These are phyloP conservation scores for Gossypium schwendimanii DNA, from an alignment of 441 rosid species.

Conservation along the genomic window DNA sequence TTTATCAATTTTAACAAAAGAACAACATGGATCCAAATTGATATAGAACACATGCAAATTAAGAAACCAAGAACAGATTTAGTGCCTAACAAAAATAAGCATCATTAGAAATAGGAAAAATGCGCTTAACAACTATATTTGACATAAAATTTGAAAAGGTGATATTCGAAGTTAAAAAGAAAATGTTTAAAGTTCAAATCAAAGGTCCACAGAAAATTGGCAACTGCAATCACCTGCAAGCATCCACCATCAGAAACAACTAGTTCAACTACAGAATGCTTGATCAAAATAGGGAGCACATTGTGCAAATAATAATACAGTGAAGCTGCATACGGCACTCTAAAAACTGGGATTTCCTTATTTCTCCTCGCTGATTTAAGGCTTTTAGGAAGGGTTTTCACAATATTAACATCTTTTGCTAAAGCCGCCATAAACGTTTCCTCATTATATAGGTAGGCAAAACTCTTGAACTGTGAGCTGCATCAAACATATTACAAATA, in stretches of 20 bases:
- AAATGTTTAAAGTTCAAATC: constrained; percentile 3
- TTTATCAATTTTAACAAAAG: neutral
- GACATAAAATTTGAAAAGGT: neutral
- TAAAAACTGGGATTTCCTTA: constrained; percentile 79
- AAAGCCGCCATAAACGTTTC: constrained; percentile 79
- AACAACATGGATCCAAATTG: neutral
- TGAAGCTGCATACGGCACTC: constrained; percentile 63
- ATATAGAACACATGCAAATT: neutral
- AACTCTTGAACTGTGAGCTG: constrained; percentile 98
- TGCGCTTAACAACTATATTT: neutral
- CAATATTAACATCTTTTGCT: constrained; percentile 55
- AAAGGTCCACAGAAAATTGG: neutral
- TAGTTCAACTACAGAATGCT: constrained; percentile 84
- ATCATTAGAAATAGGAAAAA: neutral
- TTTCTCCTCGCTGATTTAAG: constrained; percentile 84
- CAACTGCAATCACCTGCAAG: constrained; percentile 50
- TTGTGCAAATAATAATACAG: constrained; percentile 80
- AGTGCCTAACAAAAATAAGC: neutral
- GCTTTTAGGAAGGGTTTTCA: constrained; percentile 59
- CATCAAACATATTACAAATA: constrained; percentile 20
- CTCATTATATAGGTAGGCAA: constrained; percentile 84
- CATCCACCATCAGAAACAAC: constrained; percentile 88
- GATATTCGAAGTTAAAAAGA: constrained; percentile 16
- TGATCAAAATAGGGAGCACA: constrained; percentile 75
- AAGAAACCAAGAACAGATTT: neutral